Conservation (phyloP, 768 basidiomycete species). For the Chalciporus piperatus region DNA sequence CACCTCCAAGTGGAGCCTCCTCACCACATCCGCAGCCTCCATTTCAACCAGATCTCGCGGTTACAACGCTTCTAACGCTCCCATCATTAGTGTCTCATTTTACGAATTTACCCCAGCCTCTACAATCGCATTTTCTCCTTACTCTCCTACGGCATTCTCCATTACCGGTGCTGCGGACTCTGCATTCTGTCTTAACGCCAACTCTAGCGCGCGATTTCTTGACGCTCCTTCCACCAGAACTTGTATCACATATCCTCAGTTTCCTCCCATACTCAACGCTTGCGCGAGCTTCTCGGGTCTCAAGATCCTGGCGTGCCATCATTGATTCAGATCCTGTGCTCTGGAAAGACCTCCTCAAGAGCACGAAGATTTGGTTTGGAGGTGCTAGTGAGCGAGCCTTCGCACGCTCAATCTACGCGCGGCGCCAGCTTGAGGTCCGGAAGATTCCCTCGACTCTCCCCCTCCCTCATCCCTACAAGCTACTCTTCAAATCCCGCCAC, state of each 20-base stretch:
- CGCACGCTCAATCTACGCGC: constrained; percentile 64
- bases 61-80: constrained; percentile 83
- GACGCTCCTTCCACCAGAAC: constrained; percentile 85
- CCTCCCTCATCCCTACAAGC: constrained; percentile 84
- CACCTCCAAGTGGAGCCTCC: constrained; percentile 74
- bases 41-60: constrained; percentile 74
- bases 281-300: constrained; percentile 85
- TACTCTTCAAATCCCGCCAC: constrained; percentile 88
- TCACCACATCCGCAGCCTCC: constrained; percentile 70
- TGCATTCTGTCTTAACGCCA: constrained; percentile 85
- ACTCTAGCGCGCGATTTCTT: constrained; percentile 95
- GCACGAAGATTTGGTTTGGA: constrained; percentile 87
- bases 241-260: constrained; percentile 84
- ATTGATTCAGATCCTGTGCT: constrained; percentile 89
- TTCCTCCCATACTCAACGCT: constrained; percentile 81
- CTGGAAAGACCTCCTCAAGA: constrained; percentile 85
- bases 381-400: constrained; percentile 81
- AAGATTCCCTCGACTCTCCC: constrained; percentile 51
- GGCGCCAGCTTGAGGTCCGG: constrained; percentile 45
- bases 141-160: constrained; percentile 91
- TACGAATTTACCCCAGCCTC: constrained; percentile 67
- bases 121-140: constrained; percentile 93
- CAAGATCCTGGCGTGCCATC: constrained; percentile 84
- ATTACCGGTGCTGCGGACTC: constrained; percentile 83
- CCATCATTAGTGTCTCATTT: constrained; percentile 83